phyloP scores from a whole-genome alignment of 2,329 filamentous ascomycete genomes.

The Xylariaceae sp. region DNA sequence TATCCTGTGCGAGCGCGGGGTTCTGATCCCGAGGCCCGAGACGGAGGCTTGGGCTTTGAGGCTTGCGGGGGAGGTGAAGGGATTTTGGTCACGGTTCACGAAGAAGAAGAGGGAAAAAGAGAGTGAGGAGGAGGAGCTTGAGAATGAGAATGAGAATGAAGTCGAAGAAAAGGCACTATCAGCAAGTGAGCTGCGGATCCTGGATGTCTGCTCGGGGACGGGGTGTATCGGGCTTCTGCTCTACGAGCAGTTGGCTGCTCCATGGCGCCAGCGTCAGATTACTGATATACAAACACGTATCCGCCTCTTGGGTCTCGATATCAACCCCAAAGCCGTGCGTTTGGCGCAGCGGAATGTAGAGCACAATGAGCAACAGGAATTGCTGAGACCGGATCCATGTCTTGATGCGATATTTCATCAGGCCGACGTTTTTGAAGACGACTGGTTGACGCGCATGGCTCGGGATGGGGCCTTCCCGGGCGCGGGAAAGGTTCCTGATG shows the following conservation, averaged over 20 bases:
- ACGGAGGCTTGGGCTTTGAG: slow-evolving; percentile 65
- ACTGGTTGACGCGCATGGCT: slow-evolving; percentile 24
- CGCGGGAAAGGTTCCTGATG: neutral
- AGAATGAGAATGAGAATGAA: slow-evolving; percentile 1
- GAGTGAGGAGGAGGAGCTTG: no score
- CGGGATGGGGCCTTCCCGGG: neutral
- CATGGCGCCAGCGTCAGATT: neutral
- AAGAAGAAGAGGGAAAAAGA: slow-evolving; percentile 6
- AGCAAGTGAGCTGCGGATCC: slow-evolving; percentile 47
- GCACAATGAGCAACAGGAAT: slow-evolving; percentile 45
- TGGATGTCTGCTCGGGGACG: slow-evolving; percentile 88
- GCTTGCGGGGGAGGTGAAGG: slow-evolving; percentile 41
- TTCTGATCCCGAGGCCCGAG: slow-evolving; percentile 80
- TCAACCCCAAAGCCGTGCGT: slow-evolving; percentile 60
- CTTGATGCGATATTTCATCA: no score
- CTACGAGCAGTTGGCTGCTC: slow-evolving; percentile 57
- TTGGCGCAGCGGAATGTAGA: slow-evolving; percentile 63
- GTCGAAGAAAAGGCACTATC: slow-evolving; percentile 4
- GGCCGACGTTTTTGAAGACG: slow-evolving; percentile 49
- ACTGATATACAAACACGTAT: slow-evolving; percentile 42
- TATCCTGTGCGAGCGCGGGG: slow-evolving; percentile 69
- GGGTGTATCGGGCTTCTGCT: slow-evolving; percentile 85
- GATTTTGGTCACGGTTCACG: neutral
- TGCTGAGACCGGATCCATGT: no score
- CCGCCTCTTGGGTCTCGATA: slow-evolving; percentile 59